These are phyloP conservation scores for Malassezia furfur DNA, from an alignment of 1,284 basidiomycete genomes.

Conservation along the genomic window DNA sequence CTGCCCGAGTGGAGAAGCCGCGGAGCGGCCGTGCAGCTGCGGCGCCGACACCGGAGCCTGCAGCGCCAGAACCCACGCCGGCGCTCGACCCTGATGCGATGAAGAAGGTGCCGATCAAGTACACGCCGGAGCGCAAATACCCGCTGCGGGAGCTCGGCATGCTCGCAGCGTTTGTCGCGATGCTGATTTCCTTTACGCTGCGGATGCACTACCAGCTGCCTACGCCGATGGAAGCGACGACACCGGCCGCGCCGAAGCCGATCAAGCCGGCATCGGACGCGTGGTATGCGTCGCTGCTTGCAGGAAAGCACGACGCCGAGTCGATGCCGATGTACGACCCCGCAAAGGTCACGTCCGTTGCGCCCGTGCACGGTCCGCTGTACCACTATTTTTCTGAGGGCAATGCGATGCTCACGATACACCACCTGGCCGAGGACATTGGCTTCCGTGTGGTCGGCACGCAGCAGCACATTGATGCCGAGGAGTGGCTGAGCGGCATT, in stretches of 20 bases:
- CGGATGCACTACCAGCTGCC: constrained; percentile 42
- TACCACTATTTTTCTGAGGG: constrained; percentile 34
- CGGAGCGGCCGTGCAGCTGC: not conserved
- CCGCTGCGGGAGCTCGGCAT: constrained; percentile 14
- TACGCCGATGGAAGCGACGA: constrained; percentile 22
- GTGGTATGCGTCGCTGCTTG: constrained; percentile 1
- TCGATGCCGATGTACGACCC: constrained; percentile 2
- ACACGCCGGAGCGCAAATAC: not conserved
- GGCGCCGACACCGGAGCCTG: not conserved
- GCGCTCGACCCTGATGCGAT: not conserved
- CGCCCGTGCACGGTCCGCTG: constrained; percentile 10
- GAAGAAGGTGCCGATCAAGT: constrained; percentile 5
- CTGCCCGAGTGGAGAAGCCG: not conserved
- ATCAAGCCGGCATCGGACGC: not conserved
- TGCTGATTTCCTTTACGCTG: constrained; percentile 26
- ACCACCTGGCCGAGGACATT: constrained; percentile 58
- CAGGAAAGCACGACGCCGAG: not conserved
- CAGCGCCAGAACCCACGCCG: not conserved
- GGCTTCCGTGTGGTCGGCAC: constrained; percentile 90
- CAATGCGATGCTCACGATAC: constrained; percentile 36
- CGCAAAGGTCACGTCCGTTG: not conserved
- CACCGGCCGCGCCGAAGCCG: constrained; percentile 11
- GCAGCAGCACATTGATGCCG: constrained; percentile 72
- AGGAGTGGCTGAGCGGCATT: constrained; percentile 68
- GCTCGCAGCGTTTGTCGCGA: constrained; percentile 18